These are phyloP conservation scores for Aspergillus sp. DNA, from an alignment of 2,329 filamentous ascomycete species.

Conservation along the genomic window DNA sequence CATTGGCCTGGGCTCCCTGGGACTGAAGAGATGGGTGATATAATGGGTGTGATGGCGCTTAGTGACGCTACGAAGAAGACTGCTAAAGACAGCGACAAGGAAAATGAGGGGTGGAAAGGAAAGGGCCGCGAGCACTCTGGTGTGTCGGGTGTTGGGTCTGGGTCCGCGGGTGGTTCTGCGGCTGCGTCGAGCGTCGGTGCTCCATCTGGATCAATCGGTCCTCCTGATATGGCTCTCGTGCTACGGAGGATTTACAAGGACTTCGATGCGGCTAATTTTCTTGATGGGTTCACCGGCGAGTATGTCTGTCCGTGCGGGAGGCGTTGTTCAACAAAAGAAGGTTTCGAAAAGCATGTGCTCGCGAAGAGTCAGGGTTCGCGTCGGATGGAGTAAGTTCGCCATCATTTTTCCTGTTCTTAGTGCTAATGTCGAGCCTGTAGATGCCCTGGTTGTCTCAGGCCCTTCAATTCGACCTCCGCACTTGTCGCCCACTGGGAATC, in stretches of 20 bases:
- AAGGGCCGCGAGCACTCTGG: not conserved
- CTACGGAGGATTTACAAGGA: constrained; percentile 15
- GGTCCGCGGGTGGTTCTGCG: not conserved
- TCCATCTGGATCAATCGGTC: not conserved
- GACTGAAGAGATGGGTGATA: not conserved
- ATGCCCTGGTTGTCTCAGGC: constrained; percentile 41
- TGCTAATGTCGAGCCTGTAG: constrained; percentile 17
- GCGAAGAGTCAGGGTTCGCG: constrained; percentile 17
- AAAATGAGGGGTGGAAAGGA: constrained; percentile 3
- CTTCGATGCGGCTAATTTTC: constrained; percentile 34
- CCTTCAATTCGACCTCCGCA: constrained; percentile 38
- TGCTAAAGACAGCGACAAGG: not conserved
- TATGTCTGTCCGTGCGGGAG: constrained; percentile 39
- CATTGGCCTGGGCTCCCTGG: constrained; percentile 25
- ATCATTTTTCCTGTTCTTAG: too few species aligned
- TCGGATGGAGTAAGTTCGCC: constrained; percentile 18
- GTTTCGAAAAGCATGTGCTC: constrained; percentile 36
- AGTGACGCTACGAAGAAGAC: constrained; percentile 2
- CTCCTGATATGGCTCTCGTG: constrained; percentile 10
- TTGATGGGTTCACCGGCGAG: constrained; percentile 26
- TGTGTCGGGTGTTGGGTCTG: not conserved
- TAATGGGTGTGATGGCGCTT: constrained; percentile 24
- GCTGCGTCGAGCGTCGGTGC: not conserved
- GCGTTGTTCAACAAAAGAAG: constrained; percentile 22
- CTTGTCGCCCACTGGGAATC: constrained; percentile 45